Evolutionary conservation across 495 filamentous ascomycete genomes (phyloP).

Genomic region (Filosporella fistucella): DNA sequence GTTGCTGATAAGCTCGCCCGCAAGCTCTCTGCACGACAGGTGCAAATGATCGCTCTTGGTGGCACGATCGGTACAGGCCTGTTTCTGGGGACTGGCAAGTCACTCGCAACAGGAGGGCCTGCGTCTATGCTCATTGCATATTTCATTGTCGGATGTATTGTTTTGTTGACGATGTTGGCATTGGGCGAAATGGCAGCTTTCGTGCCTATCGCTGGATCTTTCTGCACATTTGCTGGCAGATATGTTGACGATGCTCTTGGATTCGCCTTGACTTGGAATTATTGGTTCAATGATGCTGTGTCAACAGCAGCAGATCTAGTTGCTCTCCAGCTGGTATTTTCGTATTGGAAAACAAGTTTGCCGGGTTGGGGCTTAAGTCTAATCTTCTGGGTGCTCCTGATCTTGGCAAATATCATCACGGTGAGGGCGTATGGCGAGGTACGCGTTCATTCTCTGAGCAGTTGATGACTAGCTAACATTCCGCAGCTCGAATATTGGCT

Average conservation of each 20-base stretch:
- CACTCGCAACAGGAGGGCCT: constrained; percentile 57
- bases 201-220: constrained; percentile 68
- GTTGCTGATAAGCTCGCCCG: constrained; percentile 19
- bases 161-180: constrained; percentile 44
- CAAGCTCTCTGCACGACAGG: constrained; percentile 38
- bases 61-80: constrained; percentile 66
- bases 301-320: constrained; percentile 51
- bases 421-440: constrained; percentile 52
- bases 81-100: constrained; percentile 60
- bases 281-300: constrained; percentile 58
- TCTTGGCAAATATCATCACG: constrained; percentile 43
- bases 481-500: constrained; percentile 49
- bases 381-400: constrained; percentile 47
- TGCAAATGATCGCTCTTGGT: constrained; percentile 60
- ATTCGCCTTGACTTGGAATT: constrained; percentile 62
- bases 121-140: constrained; percentile 62
- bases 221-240: constrained; percentile 68
- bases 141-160: constrained; percentile 40
- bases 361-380: constrained; percentile 56
- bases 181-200: constrained; percentile 70
- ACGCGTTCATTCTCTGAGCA: constrained; percentile 3
- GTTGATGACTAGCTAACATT: background rate
- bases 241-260: constrained; percentile 70
- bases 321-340: constrained; percentile 46
- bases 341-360: constrained; percentile 52